Evolutionary conservation across 768 basidiomycete species (phyloP).

Genomic region (Suillus brevipes): DNA sequence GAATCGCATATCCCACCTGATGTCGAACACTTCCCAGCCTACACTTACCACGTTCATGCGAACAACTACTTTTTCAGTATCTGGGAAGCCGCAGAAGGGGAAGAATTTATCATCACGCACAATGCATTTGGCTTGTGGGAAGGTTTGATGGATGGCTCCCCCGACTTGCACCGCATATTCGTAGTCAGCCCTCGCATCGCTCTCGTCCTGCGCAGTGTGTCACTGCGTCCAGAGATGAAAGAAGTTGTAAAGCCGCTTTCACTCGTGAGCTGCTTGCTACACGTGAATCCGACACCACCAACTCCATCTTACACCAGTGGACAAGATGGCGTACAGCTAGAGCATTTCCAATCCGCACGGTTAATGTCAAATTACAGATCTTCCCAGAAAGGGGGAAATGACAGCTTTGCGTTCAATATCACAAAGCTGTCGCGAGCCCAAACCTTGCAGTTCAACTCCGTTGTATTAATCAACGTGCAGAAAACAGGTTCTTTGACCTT

Average conservation of each 20-base stretch:
- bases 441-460: constrained; percentile 8
- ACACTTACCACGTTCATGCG: constrained; percentile 28
- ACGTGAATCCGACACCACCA: neutral
- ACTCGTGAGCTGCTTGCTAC: neutral
- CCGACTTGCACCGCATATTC: constrained; percentile 31
- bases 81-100: constrained; percentile 35
- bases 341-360: neutral
- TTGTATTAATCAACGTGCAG: constrained; percentile 8
- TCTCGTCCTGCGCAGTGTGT: constrained; percentile 28
- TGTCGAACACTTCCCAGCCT: constrained; percentile 21
- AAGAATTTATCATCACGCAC: constrained; percentile 36
- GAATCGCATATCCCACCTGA: constrained; percentile 7
- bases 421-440: constrained; percentile 24
- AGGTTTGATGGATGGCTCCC: constrained; percentile 24
- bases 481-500: constrained; percentile 8
- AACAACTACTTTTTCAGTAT: constrained; percentile 12
- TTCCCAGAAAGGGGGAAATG: constrained; percentile 19
- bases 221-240: constrained; percentile 13
- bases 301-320: neutral
- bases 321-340: neutral
- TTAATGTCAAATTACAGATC: constrained; percentile 3
- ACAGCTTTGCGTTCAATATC: constrained; percentile 32
- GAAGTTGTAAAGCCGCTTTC: neutral
- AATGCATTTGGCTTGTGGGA: constrained; percentile 38
- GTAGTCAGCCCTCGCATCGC: constrained; percentile 38